Evolutionary conservation across 225 moss, liverwort and hornwort genomes (phyloP), one percentile per base, ranked within the genome.

Genomic region (Physcomitrellopsis africana): DNA sequence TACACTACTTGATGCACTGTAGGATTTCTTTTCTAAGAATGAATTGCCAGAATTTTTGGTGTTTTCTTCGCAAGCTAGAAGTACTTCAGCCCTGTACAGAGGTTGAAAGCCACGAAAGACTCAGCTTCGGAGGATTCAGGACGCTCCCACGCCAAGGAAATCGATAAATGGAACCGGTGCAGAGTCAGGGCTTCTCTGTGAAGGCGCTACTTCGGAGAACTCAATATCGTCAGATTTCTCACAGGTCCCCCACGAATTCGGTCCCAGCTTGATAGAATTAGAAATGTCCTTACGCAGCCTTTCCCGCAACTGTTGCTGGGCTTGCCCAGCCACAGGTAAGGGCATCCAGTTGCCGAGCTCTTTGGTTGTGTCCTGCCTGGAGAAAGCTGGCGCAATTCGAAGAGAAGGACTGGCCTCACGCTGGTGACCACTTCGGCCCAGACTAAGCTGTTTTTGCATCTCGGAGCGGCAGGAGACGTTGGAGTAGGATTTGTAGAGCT

Each of bases 101-200:
- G 77, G 47, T 22, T 60, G 62, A 65, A 76, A 46, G 77, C 78
- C 79, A 85, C 78, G 75, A 63, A 85, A 73, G 57, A 75, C 68
- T 32, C 79, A 78, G 19, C 74, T 78, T 60, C 79, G 60, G 22
- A 65, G 45, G 11, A 69, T 78, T 69, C 32, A 84, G 49, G 81
- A 79, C 22, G 79, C 91, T 70, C 95, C 93, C 65, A 95, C 85
- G 68, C 96, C 94, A 27, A 97, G 84, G 77, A 97, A 97, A 80
- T 90, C 92, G 57, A 89, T 87, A 84, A 99, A 97, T 24, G 69
- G 76, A 61, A 89, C 81, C 22, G 85, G 67, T 52, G 86, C 74
- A 44, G 83, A 72, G 67, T 89, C 85, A 24, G 69, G 53, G 32
- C 32, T 37, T 1, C 32, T 37, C 46, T 81, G 82, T 48, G 81